phyloP scores from a whole-genome alignment of 768 basidiomycete species.

The Heimioporus sp. region DNA sequence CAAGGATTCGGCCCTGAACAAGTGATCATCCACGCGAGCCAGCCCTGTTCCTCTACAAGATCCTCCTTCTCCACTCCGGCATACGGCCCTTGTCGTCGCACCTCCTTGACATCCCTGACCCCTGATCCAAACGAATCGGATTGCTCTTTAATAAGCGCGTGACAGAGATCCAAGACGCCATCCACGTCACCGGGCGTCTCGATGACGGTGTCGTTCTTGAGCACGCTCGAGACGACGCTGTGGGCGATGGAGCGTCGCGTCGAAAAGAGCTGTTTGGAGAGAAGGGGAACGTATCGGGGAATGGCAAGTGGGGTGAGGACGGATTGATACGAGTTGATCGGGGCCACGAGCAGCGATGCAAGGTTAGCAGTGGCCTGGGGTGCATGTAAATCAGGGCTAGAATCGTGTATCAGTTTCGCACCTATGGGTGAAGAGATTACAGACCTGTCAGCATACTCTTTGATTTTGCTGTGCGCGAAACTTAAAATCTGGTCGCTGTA shows the following conservation, averaged over 20 bases:
- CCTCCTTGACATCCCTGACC: slow-evolving; percentile 36
- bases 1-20: slow-evolving; percentile 86
- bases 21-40: slow-evolving; percentile 98
- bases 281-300: slow-evolving; percentile 82
- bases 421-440: slow-evolving; percentile 3
- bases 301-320: slow-evolving; percentile 98
- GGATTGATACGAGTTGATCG: slow-evolving; percentile 95
- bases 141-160: slow-evolving; percentile 88
- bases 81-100: slow-evolving; percentile 58
- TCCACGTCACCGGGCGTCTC: slow-evolving; percentile 93
- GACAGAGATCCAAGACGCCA: slow-evolving; percentile 89
- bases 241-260: slow-evolving; percentile 92
- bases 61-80: slow-evolving; percentile 73
- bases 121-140: slow-evolving; percentile 47
- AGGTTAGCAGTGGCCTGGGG: slow-evolving; percentile 87
- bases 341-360: slow-evolving; percentile 87
- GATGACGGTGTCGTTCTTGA: slow-evolving; percentile 96
- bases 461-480: slow-evolving; percentile 84
- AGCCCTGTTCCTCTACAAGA: slow-evolving; percentile 96
- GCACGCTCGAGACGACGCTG: slow-evolving; percentile 88
- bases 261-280: slow-evolving; percentile 85
- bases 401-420: not conserved
- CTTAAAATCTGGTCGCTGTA: slow-evolving; percentile 95
- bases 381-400: slow-evolving; percentile 83
- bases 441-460: slow-evolving; percentile 80